Conservation (phyloP, 441 rosid species). For the Isatis lusitanica region DNA sequence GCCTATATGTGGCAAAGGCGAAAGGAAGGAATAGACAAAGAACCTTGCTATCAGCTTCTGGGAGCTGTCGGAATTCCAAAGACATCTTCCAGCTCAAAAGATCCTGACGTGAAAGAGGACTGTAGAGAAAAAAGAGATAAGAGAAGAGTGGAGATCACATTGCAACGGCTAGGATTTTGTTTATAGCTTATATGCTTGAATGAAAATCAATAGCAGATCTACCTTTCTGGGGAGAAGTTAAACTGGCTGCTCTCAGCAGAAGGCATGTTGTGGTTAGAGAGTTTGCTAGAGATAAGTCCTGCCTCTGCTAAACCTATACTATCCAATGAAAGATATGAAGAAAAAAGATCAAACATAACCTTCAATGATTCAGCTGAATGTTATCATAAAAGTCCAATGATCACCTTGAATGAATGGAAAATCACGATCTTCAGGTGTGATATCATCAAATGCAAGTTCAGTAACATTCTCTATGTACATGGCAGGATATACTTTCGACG, state of each 20-base stretch:
- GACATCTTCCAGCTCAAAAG: slow-evolving; percentile 98
- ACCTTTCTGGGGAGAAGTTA: slow-evolving; percentile 83
- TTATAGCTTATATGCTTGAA: neutral
- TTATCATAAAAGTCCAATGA: neutral
- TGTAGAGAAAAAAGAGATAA: slow-evolving; percentile 34
- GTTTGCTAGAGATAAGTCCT: slow-evolving; percentile 91
- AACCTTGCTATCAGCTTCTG: slow-evolving; percentile 86
- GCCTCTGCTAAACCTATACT: slow-evolving; percentile 94
- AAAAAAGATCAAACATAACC: neutral
- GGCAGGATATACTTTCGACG: slow-evolving; percentile 92
- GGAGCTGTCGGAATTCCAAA: slow-evolving; percentile 77
- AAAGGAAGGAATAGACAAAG: slow-evolving; percentile 18
- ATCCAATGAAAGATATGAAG: slow-evolving; percentile 33
- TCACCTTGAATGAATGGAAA: slow-evolving; percentile 92
- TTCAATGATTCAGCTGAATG: slow-evolving; percentile 14
- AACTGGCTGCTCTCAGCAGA: slow-evolving; percentile 46
- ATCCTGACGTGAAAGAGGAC: slow-evolving; percentile 90
- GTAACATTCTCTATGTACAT: slow-evolving; percentile 92
- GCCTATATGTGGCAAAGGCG: neutral
- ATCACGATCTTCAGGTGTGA: slow-evolving; percentile 83
- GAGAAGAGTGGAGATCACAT: slow-evolving; percentile 18
- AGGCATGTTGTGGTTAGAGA: slow-evolving; percentile 65
- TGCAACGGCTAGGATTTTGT: neutral
- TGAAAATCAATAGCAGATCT: slow-evolving; percentile 13
- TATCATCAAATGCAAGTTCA: slow-evolving; percentile 90